A percentile compares a stretch with the other conserved stretches of the same genome.
phyloP scores from a whole-genome alignment of 108 stramenopile genomes.

The Fragilaria radians region DNA sequence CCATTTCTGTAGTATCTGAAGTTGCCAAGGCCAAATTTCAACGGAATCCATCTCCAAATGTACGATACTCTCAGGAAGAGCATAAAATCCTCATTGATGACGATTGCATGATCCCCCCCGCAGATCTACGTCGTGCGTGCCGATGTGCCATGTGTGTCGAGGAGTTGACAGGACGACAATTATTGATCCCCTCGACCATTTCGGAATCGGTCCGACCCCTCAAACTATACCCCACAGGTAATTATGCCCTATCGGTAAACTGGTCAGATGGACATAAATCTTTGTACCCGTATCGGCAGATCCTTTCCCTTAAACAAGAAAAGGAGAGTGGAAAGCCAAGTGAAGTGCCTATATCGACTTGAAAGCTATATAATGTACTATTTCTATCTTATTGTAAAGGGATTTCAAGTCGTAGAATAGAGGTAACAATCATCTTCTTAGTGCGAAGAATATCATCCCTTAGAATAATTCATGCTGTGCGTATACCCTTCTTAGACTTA shows the following conservation, averaged over 20 bases:
- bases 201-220: conserved; percentile 56
- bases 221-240: conserved; percentile 63
- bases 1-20: conserved; percentile 57
- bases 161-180: conserved; percentile 85
- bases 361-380: too few species aligned
- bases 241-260: conserved; percentile 84
- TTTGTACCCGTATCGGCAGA: conserved; percentile 77
- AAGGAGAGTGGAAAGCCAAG: conserved; percentile 4
- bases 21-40: conserved; percentile 68
- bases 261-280: conserved; percentile 89
- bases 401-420: too few species aligned
- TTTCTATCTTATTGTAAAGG: too few species aligned
- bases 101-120: conserved; percentile 38
- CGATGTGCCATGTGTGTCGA: conserved; percentile 88
- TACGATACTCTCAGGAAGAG: conserved; percentile 36
- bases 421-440: too few species aligned
- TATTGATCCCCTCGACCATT: conserved; percentile 48
- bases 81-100: conserved; percentile 36
- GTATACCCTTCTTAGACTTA: too few species aligned
- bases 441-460: too few species aligned
- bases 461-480: too few species aligned
- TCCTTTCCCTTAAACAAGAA: conserved; percentile 10
- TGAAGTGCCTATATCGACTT: too few species aligned
- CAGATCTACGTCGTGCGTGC: conserved; percentile 62
- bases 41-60: conserved; percentile 26